Percentiles rank a stretch among this genome's conserved stretches.
These are phyloP conservation scores for Nicotiana noctiflora DNA, from an alignment of 257 asterid species.

Conservation along the genomic window DNA sequence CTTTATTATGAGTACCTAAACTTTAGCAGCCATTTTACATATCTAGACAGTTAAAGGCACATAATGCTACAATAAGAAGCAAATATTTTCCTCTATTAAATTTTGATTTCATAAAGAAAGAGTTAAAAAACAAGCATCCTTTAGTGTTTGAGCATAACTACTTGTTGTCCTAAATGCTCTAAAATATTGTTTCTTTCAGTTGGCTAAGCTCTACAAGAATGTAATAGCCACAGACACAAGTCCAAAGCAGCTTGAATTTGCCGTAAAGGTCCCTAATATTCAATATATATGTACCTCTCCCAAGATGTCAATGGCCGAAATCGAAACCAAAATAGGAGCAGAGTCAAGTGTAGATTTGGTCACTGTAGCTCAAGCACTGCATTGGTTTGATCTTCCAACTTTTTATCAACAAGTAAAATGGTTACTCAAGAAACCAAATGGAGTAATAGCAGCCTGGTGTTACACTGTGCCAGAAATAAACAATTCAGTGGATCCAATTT, in stretches of 20 bases:
- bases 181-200: slow-evolving; percentile 1
- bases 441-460: slow-evolving; percentile 26
- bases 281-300: slow-evolving; percentile 25
- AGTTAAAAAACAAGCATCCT: neutral
- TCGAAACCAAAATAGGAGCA: slow-evolving; percentile 10
- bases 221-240: slow-evolving; percentile 39
- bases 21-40: neutral
- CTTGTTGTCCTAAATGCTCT: neutral
- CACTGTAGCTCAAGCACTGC: slow-evolving; percentile 31
- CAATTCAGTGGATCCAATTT: slow-evolving; percentile 15
- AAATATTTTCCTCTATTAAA: no score
- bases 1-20: neutral
- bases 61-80: no score
- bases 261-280: slow-evolving; percentile 22
- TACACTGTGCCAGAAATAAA: slow-evolving; percentile 9
- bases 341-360: slow-evolving; percentile 21
- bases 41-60: neutral
- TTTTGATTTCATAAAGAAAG: neutral
- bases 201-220: slow-evolving; percentile 22
- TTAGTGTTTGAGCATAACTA: neutral
- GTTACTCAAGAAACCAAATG: slow-evolving; percentile 27
- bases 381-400: slow-evolving; percentile 39
- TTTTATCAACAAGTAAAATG: slow-evolving; percentile 19
- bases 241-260: slow-evolving; percentile 19
- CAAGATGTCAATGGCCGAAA: slow-evolving; percentile 19